These are phyloP conservation scores for Fragilaria radians DNA, from an alignment of 108 stramenopile genomes.

Conservation along the genomic window DNA sequence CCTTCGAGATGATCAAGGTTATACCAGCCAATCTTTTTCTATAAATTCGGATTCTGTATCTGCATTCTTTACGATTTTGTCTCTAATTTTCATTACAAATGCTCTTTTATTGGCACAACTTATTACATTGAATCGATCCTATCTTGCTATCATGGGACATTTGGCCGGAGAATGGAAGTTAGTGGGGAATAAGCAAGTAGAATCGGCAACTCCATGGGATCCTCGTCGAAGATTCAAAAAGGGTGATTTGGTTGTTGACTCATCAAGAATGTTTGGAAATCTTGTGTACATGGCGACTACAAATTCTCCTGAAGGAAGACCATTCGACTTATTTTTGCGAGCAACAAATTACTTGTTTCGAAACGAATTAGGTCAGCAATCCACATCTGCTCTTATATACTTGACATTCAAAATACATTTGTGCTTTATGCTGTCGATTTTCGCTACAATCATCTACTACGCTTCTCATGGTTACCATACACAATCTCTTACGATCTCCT, in stretches of 20 bases:
- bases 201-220: constrained; percentile 48
- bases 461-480: constrained; percentile 5
- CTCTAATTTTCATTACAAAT: constrained; percentile 30
- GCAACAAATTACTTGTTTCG: constrained; percentile 53
- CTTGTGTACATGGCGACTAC: constrained; percentile 31
- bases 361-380: constrained; percentile 62
- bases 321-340: constrained; percentile 56
- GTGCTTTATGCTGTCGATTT: constrained; percentile 16
- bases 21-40: constrained; percentile 23
- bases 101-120: constrained; percentile 50
- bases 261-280: constrained; percentile 8
- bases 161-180: constrained; percentile 61
- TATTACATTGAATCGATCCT: constrained; percentile 51
- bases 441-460: constrained; percentile 16
- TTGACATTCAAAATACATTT: constrained; percentile 37
- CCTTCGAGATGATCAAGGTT: constrained; percentile 18
- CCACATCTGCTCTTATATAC: constrained; percentile 41
- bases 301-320: constrained; percentile 62
- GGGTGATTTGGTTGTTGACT: constrained; percentile 41
- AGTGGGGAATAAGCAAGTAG: constrained; percentile 15
- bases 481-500: constrained; percentile 15
- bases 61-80: constrained; percentile 28
- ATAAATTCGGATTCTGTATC: constrained; percentile 28
- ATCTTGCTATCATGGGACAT: constrained; percentile 67
- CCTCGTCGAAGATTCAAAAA: constrained; percentile 62